These are phyloP conservation scores for Malassezia restricta DNA, from an alignment of 1,284 basidiomycete species.

Conservation along the genomic window DNA sequence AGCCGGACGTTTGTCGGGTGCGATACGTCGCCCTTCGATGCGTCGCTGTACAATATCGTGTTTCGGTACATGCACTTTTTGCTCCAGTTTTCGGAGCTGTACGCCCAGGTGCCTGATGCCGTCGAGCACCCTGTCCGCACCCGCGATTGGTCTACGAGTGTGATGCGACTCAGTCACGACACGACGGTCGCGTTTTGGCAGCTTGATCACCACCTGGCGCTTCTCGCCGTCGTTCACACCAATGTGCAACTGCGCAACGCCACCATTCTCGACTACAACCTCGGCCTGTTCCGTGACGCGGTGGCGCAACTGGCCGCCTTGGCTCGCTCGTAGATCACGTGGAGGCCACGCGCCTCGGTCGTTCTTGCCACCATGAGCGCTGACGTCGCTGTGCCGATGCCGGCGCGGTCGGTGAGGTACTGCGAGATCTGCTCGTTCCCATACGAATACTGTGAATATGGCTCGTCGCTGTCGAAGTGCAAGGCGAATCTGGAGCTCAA, in stretches of 20 bases:
- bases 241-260: conserved; percentile 63
- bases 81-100: conserved; percentile 69
- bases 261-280: conserved; percentile 81
- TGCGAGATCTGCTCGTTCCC: conserved; percentile 42
- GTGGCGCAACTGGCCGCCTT: conserved; percentile 46
- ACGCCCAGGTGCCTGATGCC: conserved; percentile 53
- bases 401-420: conserved; percentile 26
- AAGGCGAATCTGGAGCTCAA: conserved; percentile 29
- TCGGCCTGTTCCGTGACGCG: conserved; percentile 62
- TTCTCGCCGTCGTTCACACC: conserved; percentile 69
- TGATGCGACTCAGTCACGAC: conserved; percentile 55
- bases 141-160: conserved; percentile 18
- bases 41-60: conserved; percentile 71
- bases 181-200: conserved; percentile 76
- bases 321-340: conserved; percentile 11
- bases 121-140: not conserved
- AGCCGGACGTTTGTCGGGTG: conserved; percentile 81
- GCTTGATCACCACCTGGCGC: conserved; percentile 63
- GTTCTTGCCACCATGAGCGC: conserved; percentile 8
- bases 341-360: not conserved
- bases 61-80: conserved; percentile 83
- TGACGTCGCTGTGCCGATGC: conserved; percentile 1
- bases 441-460: conserved; percentile 44
- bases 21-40: conserved; percentile 81
- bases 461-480: conserved; percentile 34